A percentile compares a stretch with the other conserved stretches of the same genome.
These are phyloP conservation scores for Metschnikowia matae DNA, from an alignment of 805 yeast species.

Conservation along the genomic window DNA sequence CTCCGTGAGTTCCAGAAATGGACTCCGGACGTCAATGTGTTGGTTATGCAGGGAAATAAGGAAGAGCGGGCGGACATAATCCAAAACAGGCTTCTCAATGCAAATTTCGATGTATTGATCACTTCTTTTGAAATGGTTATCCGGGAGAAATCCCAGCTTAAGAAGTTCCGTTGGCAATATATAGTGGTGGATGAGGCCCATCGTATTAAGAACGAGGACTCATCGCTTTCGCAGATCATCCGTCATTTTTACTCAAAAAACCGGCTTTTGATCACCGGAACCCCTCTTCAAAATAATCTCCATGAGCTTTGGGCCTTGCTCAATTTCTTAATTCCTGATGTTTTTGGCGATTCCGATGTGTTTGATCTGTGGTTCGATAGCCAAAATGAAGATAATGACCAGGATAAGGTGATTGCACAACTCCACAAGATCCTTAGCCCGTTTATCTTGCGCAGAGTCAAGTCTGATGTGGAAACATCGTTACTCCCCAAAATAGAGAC, in stretches of 20 bases:
- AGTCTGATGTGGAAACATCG: slow-evolving; percentile 89
- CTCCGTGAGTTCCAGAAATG: slow-evolving; percentile 88
- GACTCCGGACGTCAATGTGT: slow-evolving; percentile 90
- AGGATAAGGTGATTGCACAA: slow-evolving; percentile 82
- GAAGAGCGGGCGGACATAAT: slow-evolving; percentile 68
- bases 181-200: slow-evolving; percentile 95
- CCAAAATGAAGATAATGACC: slow-evolving; percentile 34
- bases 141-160: slow-evolving; percentile 76
- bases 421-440: slow-evolving; percentile 86
- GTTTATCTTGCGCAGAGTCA: slow-evolving; percentile 81
- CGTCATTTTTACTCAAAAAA: slow-evolving; percentile 82
- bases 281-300: slow-evolving; percentile 90
- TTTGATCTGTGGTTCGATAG: slow-evolving; percentile 91
- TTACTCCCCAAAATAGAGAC: slow-evolving; percentile 86
- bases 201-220: slow-evolving; percentile 91
- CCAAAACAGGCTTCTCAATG: slow-evolving; percentile 53
- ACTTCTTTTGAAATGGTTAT: slow-evolving; percentile 93
- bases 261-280: slow-evolving; percentile 86
- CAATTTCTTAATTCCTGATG: slow-evolving; percentile 89
- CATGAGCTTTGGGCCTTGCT: slow-evolving; percentile 96
- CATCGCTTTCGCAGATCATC: slow-evolving; percentile 87
- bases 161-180: slow-evolving; percentile 88
- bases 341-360: slow-evolving; percentile 83
- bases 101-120: slow-evolving; percentile 84
- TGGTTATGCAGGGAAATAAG: slow-evolving; percentile 86